A percentile compares a stretch with the other conserved stretches of the same genome.
These are phyloP conservation scores for Nicotiana sylvestris DNA, from an alignment of 257 asterid genomes.

Conservation along the genomic window DNA sequence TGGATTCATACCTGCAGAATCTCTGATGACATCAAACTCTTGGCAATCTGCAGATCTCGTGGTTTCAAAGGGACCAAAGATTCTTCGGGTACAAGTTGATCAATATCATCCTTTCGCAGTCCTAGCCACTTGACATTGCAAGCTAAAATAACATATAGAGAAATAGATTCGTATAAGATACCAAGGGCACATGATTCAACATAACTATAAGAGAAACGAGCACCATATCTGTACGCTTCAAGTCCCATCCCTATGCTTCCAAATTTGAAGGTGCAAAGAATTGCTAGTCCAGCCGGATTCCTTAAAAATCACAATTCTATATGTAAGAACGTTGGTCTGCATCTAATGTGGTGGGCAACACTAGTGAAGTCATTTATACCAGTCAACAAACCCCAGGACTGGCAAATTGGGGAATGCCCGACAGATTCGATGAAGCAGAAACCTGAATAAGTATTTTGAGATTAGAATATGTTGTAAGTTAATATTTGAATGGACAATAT, in stretches of 20 bases:
- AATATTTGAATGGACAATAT: background rate
- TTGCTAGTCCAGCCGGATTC: slow-evolving; percentile 97
- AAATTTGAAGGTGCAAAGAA: slow-evolving; percentile 86
- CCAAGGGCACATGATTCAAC: no score
- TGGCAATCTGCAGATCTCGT: slow-evolving; percentile 71
- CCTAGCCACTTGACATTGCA: slow-evolving; percentile 95
- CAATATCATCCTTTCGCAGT: slow-evolving; percentile 70
- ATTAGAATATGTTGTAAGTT: background rate
- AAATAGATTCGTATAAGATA: background rate
- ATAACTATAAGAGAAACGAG: background rate
- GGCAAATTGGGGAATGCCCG: slow-evolving; percentile 59
- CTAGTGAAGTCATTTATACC: slow-evolving; percentile 41
- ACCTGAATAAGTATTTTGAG: slow-evolving; percentile 29
- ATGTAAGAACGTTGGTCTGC: background rate
- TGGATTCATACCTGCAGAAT: slow-evolving; percentile 50
- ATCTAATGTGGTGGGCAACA: background rate
- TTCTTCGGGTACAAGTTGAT: slow-evolving; percentile 64
- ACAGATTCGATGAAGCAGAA: slow-evolving; percentile 79
- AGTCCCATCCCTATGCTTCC: slow-evolving; percentile 95
- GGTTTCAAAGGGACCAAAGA: slow-evolving; percentile 63
- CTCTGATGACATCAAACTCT: slow-evolving; percentile 63
- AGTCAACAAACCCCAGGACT: slow-evolving; percentile 83
- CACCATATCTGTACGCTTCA: slow-evolving; percentile 93
- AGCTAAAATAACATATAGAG: slow-evolving; percentile 32
- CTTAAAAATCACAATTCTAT: slow-evolving; percentile 29